A percentile compares a stretch with the other conserved stretches of the same genome.
phyloP scores from a whole-genome alignment of 352 stramenopile genomes.

The Blastocystis sp. region DNA sequence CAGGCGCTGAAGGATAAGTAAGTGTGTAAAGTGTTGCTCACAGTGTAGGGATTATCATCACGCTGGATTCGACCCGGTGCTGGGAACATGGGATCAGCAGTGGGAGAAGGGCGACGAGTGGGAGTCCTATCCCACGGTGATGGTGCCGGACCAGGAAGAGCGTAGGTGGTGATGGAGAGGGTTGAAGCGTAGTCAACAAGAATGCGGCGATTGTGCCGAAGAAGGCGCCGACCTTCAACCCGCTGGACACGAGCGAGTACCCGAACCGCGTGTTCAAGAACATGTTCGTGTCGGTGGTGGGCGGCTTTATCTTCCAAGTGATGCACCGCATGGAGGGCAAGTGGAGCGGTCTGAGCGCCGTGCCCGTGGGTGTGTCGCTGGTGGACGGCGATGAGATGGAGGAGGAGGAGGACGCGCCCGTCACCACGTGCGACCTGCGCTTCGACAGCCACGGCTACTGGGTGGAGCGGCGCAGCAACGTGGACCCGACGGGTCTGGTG shows the following conservation, averaged over 20 bases:
- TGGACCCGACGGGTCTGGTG: constrained; percentile 41
- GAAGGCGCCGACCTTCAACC: not conserved
- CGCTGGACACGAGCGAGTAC: constrained; percentile 11
- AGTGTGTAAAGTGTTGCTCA: constrained; percentile 8
- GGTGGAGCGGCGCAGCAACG: constrained; percentile 49
- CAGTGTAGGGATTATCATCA: constrained; percentile 67
- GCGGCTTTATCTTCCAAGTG: constrained; percentile 65
- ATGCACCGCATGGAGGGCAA: constrained; percentile 69
- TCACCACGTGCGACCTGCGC: constrained; percentile 6
- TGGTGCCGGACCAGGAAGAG: constrained; percentile 34
- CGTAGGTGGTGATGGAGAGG: not conserved
- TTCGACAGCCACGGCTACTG: constrained; percentile 61
- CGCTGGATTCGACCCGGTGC: constrained; percentile 27
- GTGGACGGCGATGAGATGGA: not conserved
- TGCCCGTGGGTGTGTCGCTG: not conserved
- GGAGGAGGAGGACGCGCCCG: not conserved
- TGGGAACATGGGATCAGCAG: constrained; percentile 37
- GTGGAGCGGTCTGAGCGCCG: constrained; percentile 65
- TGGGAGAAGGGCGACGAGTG: constrained; percentile 61
- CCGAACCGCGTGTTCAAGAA: constrained; percentile 64
- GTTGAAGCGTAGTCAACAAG: not conserved
- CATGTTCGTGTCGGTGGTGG: constrained; percentile 52
- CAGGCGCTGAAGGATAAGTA: constrained; percentile 64
- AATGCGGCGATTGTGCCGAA: constrained; percentile 41
- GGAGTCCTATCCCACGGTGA: constrained; percentile 53